Percentiles rank a stretch among this genome's conserved stretches.
phyloP scores from a whole-genome alignment of 306 rosid genomes.

The Hylodesmum podocarpum region DNA sequence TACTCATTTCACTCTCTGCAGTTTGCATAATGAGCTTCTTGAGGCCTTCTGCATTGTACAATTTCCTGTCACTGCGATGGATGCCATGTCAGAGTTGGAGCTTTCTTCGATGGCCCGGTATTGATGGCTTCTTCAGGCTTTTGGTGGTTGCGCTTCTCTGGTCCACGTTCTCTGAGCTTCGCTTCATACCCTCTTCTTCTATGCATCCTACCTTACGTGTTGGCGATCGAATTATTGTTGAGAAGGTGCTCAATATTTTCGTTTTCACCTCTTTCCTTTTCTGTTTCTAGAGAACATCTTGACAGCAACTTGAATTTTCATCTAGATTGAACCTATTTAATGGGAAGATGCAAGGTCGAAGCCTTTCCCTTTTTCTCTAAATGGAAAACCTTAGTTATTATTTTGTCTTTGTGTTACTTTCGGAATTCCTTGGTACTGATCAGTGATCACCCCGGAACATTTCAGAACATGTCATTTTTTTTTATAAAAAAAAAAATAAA shows the following conservation, averaged over 20 bases:
- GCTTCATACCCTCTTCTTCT: constrained; percentile 76
- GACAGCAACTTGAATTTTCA: background rate
- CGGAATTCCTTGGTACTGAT: background rate
- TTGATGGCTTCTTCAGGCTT: constrained; percentile 69
- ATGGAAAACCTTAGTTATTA: background rate
- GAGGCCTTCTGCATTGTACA: constrained; percentile 62
- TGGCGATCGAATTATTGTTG: constrained; percentile 75
- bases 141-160: constrained; percentile 67
- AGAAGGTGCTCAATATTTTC: constrained; percentile 41
- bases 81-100: constrained; percentile 85
- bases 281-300: background rate
- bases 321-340: constrained; percentile 15
- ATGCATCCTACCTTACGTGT: constrained; percentile 85
- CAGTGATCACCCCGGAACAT: background rate
- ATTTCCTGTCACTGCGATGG: constrained; percentile 54
- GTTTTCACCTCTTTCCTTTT: background rate
- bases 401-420: background rate
- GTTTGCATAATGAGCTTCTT: constrained; percentile 58
- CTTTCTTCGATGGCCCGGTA: constrained; percentile 79
- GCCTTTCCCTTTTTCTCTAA: background rate
- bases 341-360: constrained; percentile 11
- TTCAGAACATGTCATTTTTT: background rate
- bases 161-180: constrained; percentile 69
- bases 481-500: background rate
- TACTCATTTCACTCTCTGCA: background rate